These are phyloP conservation scores for Phalaenopsis hybrid DNA, from an alignment of 116 monocot genomes.

Conservation along the genomic window DNA sequence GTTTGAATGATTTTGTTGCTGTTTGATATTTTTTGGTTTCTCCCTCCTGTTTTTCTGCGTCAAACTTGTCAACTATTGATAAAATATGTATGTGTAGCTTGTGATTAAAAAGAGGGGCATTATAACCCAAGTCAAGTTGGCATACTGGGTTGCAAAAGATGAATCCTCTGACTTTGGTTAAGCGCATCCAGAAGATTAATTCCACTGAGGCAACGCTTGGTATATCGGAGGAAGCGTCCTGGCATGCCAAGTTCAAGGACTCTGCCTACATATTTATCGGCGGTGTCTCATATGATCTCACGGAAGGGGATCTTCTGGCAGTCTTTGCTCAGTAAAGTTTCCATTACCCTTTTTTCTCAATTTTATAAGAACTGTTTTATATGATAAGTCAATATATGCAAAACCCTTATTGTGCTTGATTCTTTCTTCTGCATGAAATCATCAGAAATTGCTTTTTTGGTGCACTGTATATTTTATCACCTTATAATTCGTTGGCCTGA, in stretches of 20 bases:
- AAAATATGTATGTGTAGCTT: too few species aligned
- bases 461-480: neutral
- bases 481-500: neutral
- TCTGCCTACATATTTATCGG: conserved; percentile 91
- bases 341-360: neutral
- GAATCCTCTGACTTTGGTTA: conserved; percentile 93
- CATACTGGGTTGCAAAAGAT: conserved; percentile 14
- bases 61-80: too few species aligned
- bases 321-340: conserved; percentile 72
- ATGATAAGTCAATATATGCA: neutral
- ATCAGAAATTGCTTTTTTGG: neutral
- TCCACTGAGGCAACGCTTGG: conserved; percentile 72
- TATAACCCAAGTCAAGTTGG: too few species aligned
- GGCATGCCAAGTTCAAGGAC: conserved; percentile 93
- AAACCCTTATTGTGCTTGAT: neutral
- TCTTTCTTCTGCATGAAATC: neutral
- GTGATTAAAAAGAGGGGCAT: too few species aligned
- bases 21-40: too few species aligned
- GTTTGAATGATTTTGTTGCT: too few species aligned
- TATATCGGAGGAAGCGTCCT: conserved; percentile 82
- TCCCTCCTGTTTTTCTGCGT: too few species aligned
- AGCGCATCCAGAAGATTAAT: conserved; percentile 84
- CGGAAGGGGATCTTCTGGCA: conserved; percentile 90
- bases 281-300: conserved; percentile 84
- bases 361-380: neutral